Evolutionary conservation across 2,329 filamentous ascomycete genomes (phyloP).

Genomic region (Colletotrichum horii): DNA sequence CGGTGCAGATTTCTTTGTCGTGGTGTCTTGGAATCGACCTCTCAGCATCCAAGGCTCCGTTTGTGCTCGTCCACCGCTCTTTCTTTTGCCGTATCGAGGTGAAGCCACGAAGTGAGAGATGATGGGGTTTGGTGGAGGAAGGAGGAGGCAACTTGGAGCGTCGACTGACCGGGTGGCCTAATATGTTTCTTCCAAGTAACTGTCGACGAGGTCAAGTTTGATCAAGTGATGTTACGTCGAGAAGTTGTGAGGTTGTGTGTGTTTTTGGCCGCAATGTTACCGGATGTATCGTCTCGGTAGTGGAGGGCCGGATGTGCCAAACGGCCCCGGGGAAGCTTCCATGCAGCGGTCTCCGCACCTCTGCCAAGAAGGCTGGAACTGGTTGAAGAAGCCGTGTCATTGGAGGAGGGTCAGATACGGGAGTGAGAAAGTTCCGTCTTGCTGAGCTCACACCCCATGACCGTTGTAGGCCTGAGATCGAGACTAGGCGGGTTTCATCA

Average conservation of each 20-base stretch:
- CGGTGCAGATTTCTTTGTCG: slow-evolving; percentile 53
- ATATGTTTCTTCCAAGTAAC: background rate
- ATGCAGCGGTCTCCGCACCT: slow-evolving; percentile 12
- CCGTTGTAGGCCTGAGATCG: slow-evolving; percentile 29
- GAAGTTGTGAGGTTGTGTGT: background rate
- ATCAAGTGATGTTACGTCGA: background rate
- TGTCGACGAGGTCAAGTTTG: background rate
- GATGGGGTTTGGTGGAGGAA: slow-evolving; percentile 27
- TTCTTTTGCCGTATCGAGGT: slow-evolving; percentile 44
- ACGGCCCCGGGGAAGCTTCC: slow-evolving; percentile 25
- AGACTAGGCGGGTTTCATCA: slow-evolving; percentile 44
- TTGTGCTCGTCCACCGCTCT: slow-evolving; percentile 56
- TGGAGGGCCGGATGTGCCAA: slow-evolving; percentile 25
- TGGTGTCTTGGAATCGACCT: slow-evolving; percentile 54
- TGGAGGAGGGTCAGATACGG: slow-evolving; percentile 4
- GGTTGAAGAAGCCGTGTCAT: background rate
- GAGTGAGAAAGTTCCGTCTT: background rate
- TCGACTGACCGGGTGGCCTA: background rate
- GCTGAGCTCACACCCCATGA: background rate
- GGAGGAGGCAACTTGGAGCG: slow-evolving; percentile 4
- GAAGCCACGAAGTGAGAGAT: slow-evolving; percentile 46
- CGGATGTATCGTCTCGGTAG: slow-evolving; percentile 21
- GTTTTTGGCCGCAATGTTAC: background rate
- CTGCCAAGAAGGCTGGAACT: background rate
- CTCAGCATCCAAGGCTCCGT: slow-evolving; percentile 45